Evolutionary conservation across 2,329 filamentous ascomycete genomes (phyloP).

Genomic region (Colletotrichum neosansevieriae): DNA sequence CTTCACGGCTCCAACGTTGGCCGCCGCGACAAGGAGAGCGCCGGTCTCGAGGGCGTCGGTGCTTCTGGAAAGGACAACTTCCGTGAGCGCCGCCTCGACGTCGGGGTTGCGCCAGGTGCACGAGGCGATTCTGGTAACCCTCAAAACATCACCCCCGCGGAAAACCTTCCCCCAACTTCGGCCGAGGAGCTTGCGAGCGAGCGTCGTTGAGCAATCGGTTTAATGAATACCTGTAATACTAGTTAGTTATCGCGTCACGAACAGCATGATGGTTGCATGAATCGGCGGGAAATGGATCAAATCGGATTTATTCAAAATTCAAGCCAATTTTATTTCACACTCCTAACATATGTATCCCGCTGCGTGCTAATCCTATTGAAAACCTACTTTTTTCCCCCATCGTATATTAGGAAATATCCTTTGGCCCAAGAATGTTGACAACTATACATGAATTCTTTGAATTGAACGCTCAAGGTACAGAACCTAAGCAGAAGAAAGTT

Average conservation of each 20-base stretch:
- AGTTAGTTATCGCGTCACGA: slow-evolving; percentile 22
- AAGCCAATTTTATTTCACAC: neutral
- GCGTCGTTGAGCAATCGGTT: neutral
- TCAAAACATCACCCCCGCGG: slow-evolving; percentile 44
- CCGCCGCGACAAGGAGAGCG: slow-evolving; percentile 50
- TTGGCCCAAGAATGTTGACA: slow-evolving; percentile 4
- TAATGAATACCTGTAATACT: slow-evolving; percentile 11
- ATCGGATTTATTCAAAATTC: neutral
- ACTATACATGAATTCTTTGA: neutral
- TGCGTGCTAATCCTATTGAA: slow-evolving; percentile 4
- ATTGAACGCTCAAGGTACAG: neutral
- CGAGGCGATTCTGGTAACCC: slow-evolving; percentile 39
- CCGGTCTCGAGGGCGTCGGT: slow-evolving; percentile 55
- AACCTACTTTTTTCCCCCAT: neutral
- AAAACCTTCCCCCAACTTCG: slow-evolving; percentile 43
- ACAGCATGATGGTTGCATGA: neutral
- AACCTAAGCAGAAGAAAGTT: neutral
- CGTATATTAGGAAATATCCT: neutral
- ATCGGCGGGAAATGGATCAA: neutral
- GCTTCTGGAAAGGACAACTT: slow-evolving; percentile 48
- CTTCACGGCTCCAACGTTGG: slow-evolving; percentile 49
- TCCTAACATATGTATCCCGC: neutral
- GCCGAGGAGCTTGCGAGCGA: slow-evolving; percentile 46
- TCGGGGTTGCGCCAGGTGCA: slow-evolving; percentile 43
- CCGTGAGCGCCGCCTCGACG: slow-evolving; percentile 48